Conservation (phyloP, 2,329 filamentous ascomycete genomes). For the Endoconidiophora polonica region DNA sequence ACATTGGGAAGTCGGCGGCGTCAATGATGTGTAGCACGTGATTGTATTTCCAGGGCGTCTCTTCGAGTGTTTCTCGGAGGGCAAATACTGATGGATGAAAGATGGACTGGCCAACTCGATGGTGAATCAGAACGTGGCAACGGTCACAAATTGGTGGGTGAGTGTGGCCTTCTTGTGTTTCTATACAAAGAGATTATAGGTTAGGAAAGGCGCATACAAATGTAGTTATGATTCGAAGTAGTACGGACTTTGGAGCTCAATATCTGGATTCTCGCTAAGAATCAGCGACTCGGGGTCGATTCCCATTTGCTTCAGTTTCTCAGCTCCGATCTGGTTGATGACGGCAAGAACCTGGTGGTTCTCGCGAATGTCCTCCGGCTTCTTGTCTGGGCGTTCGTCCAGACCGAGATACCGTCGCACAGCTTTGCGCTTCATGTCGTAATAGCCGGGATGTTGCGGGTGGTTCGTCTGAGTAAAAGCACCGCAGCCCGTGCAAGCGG, state of each 20-base stretch:
- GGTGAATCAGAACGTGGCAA: conserved; percentile 68
- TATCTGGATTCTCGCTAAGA: conserved; percentile 7
- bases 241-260: conserved; percentile 8
- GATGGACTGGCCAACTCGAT: conserved; percentile 53
- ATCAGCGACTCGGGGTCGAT: conserved; percentile 23
- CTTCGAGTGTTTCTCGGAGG: conserved; percentile 66
- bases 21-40: conserved; percentile 93
- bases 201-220: background rate
- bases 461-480: conserved; percentile 42
- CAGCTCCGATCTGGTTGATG: conserved; percentile 21
- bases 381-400: conserved; percentile 24
- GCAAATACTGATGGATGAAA: conserved; percentile 66
- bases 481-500: conserved; percentile 47
- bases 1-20: conserved; percentile 93
- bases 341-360: conserved; percentile 15
- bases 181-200: background rate
- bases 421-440: conserved; percentile 32
- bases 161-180: conserved; percentile 12
- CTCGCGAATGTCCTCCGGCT: conserved; percentile 31
- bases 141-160: conserved; percentile 60
- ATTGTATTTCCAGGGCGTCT: conserved; percentile 80
- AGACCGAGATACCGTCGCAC: conserved; percentile 30
- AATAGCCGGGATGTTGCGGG: conserved; percentile 38
- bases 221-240: background rate
- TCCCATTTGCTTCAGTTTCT: conserved; percentile 28